Evolutionary conservation across 108 stramenopile species (phyloP).

Genomic region (Cyclotella baltica): DNA sequence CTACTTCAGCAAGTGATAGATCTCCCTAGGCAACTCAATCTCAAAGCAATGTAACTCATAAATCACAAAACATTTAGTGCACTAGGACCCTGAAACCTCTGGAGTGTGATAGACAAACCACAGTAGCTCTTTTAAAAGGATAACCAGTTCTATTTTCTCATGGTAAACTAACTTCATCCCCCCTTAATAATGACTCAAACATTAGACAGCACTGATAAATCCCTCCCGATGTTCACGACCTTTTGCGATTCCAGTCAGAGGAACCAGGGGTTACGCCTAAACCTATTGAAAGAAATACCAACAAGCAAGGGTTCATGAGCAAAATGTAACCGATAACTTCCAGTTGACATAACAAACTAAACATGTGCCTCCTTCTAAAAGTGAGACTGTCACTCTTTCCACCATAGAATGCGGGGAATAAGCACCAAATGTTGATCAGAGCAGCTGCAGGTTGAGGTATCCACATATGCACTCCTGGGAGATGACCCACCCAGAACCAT

Average conservation of each 20-base stretch:
- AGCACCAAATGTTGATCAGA: background rate
- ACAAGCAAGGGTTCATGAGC: too few species aligned
- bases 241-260: background rate
- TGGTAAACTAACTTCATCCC: background rate
- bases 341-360: too few species aligned
- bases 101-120: too few species aligned
- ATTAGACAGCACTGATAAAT: background rate
- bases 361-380: too few species aligned
- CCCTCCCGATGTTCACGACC: too few species aligned
- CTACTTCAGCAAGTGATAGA: too few species aligned
- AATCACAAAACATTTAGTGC: conserved; percentile 1
- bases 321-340: too few species aligned
- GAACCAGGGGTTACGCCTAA: too few species aligned
- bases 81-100: conserved; percentile 3
- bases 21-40: background rate
- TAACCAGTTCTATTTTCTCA: too few species aligned
- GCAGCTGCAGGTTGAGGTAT: conserved; percentile 18
- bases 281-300: too few species aligned
- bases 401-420: conserved; percentile 11
- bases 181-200: too few species aligned
- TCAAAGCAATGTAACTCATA: background rate
- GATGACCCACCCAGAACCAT: conserved; percentile 16
- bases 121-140: too few species aligned
- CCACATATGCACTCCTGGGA: conserved; percentile 19
- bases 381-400: conserved; percentile 21